A percentile compares a stretch with the other conserved stretches of the same genome.
These are phyloP conservation scores for Claviceps sp. DNA, from an alignment of 2,329 filamentous ascomycete genomes.

Conservation along the genomic window DNA sequence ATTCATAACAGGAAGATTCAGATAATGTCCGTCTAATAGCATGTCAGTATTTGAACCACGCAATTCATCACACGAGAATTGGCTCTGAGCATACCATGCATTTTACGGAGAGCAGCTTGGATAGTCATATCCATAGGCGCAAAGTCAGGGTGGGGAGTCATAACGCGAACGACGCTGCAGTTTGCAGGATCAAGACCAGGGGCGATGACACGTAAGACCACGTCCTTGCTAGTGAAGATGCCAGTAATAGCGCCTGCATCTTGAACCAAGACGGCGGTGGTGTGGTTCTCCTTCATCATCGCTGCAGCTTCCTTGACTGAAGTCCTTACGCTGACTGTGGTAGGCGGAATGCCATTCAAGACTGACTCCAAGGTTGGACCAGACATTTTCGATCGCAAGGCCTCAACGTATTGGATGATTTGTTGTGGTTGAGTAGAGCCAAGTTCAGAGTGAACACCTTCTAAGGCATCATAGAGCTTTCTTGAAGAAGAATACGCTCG, in stretches of 20 bases:
- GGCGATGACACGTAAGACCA: constrained; percentile 93
- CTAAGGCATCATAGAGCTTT: constrained; percentile 91
- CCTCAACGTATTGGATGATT: constrained; percentile 98
- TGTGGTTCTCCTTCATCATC: constrained; percentile 98
- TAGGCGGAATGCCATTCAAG: constrained; percentile 79
- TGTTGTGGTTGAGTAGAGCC: constrained; percentile 94
- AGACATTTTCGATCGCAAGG: constrained; percentile 90
- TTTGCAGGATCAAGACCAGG: constrained; percentile 86
- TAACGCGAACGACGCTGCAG: constrained; percentile 95
- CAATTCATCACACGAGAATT: not conserved
- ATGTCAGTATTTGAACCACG: not conserved
- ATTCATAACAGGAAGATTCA: constrained; percentile 98
- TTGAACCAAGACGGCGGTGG: constrained; percentile 88
- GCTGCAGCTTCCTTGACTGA: constrained; percentile 92
- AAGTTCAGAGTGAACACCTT: constrained; percentile 94
- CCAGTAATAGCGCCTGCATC: constrained; percentile 95
- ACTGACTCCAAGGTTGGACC: constrained; percentile 93
- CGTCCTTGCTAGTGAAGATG: constrained; percentile 99
- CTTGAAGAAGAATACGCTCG: constrained; percentile 95
- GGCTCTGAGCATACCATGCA: constrained; percentile 63
- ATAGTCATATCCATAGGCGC: constrained; percentile 98
- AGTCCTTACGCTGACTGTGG: constrained; percentile 88
- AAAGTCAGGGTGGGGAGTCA: constrained; percentile 98
- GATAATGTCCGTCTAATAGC: constrained; percentile 77
- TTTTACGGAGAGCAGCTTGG: constrained; percentile 92